Conservation (phyloP, 2,329 filamentous ascomycete genomes). For the Boeremia lycopersici region DNA sequence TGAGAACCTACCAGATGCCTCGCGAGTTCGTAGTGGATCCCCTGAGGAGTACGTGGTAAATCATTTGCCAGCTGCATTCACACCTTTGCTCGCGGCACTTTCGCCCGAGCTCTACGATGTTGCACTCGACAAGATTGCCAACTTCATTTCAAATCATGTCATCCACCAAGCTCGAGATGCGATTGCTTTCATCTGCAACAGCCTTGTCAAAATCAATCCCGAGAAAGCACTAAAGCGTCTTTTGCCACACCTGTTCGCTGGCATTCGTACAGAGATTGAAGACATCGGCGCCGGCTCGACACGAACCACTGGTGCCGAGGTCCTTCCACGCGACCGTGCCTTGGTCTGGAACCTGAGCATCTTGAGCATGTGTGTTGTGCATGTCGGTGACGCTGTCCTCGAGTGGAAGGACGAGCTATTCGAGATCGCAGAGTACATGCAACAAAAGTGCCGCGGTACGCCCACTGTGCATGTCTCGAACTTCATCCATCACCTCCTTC, state of each 20-base stretch:
- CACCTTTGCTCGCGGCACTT: conserved; percentile 85
- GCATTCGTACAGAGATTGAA: conserved; percentile 95
- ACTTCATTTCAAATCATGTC: conserved; percentile 91
- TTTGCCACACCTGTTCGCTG: conserved; percentile 85
- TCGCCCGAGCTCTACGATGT: conserved; percentile 94
- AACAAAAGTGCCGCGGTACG: conserved; percentile 89
- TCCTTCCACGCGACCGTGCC: conserved; percentile 87
- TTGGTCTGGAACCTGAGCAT: conserved; percentile 97
- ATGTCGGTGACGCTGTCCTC: conserved; percentile 88
- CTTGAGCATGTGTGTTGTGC: conserved; percentile 96
- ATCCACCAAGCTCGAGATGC: conserved; percentile 96
- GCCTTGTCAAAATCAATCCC: conserved; percentile 92
- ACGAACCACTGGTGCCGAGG: conserved; percentile 89
- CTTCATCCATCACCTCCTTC: conserved; percentile 92
- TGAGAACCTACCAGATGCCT: conserved; percentile 92
- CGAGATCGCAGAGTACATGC: conserved; percentile 93
- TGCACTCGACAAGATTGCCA: conserved; percentile 86
- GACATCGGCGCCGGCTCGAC: conserved; percentile 96
- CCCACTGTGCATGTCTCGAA: conserved; percentile 97
- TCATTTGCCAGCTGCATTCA: conserved; percentile 87
- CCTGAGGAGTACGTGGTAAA: conserved; percentile 98
- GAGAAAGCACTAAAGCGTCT: conserved; percentile 91
- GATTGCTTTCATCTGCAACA: conserved; percentile 98
- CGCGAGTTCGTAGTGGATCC: conserved; percentile 83
- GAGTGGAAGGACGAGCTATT: conserved; percentile 88